Evolutionary conservation across 768 basidiomycete genomes (phyloP).

Genomic region (Suillus clintonianus): DNA sequence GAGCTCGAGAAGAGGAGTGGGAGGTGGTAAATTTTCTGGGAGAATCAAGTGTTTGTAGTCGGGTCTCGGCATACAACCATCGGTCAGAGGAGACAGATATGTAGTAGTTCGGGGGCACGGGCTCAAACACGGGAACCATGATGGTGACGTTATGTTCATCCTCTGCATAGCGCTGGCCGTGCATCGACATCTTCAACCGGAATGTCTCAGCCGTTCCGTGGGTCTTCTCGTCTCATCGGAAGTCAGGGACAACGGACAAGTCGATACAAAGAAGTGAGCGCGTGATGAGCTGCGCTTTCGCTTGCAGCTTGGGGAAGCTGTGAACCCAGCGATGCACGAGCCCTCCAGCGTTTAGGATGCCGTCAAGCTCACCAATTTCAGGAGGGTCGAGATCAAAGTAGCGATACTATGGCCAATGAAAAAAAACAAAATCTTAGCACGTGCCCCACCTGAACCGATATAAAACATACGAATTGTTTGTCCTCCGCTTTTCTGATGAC

Average conservation of each 20-base stretch:
- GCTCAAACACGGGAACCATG: constrained; percentile 95
- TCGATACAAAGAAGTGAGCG: constrained; percentile 91
- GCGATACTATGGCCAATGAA: constrained; percentile 83
- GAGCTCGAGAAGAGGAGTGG: constrained; percentile 91
- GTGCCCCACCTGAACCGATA: not conserved
- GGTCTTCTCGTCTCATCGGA: constrained; percentile 95
- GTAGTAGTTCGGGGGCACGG: constrained; percentile 97
- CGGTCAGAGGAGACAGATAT: constrained; percentile 93
- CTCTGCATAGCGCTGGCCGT: constrained; percentile 88
- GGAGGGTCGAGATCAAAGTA: constrained; percentile 93
- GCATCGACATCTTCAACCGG: constrained; percentile 96
- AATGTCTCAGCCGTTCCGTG: constrained; percentile 90
- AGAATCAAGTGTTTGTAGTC: constrained; percentile 94
- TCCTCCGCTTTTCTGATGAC: constrained; percentile 90
- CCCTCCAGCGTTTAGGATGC: constrained; percentile 89
- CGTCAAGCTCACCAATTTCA: constrained; percentile 94
- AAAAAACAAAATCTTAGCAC: constrained; percentile 6
- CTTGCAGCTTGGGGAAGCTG: constrained; percentile 94
- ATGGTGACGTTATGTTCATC: constrained; percentile 94
- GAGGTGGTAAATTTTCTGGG: constrained; percentile 93
- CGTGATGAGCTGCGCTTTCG: constrained; percentile 96
- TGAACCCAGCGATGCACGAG: constrained; percentile 93
- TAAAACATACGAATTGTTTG: constrained; percentile 85
- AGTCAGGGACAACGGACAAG: constrained; percentile 94
- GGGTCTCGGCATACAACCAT: constrained; percentile 94